Percentiles rank a stretch among this genome's conserved stretches.
Conservation (phyloP, 1,284 basidiomycete genomes). For the Naganishia sp. region DNA sequence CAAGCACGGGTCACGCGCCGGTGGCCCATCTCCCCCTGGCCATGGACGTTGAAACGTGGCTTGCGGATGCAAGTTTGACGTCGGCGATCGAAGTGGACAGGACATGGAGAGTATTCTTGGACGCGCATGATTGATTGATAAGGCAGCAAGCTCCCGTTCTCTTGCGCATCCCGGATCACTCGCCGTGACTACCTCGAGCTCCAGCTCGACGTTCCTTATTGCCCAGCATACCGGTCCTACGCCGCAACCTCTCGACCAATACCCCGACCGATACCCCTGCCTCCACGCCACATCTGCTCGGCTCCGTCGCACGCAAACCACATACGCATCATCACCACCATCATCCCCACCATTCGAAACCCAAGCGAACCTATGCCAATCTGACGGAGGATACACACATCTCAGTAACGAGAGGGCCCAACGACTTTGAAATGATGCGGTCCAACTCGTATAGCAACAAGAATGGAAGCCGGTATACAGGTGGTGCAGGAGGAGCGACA, state of each 20-base stretch:
- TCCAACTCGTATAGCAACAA: constrained; percentile 20
- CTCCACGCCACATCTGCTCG: not conserved
- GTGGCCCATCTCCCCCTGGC: too few relatives aligned
- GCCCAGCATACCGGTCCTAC: constrained; percentile 27
- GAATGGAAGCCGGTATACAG: constrained; percentile 17
- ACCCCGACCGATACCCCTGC: constrained; percentile 8
- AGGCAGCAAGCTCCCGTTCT: too few relatives aligned
- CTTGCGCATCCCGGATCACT: too few relatives aligned
- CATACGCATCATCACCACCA: constrained; percentile 8
- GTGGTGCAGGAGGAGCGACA: constrained; percentile 11
- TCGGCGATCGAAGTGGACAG: too few relatives aligned
- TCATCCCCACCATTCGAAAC: not conserved
- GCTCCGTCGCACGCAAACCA: not conserved
- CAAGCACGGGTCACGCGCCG: too few relatives aligned
- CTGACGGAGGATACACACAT: constrained; percentile 3
- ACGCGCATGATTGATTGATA: too few relatives aligned
- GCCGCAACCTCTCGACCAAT: constrained; percentile 18
- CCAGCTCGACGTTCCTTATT: not conserved
- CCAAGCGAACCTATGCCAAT: constrained; percentile 16
- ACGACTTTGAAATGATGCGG: constrained; percentile 23
- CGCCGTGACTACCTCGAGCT: too few relatives aligned
- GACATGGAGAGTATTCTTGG: too few relatives aligned
- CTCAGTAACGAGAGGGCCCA: not conserved
- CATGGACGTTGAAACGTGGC: too few relatives aligned
- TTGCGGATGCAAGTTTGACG: too few relatives aligned